Base-by-base conservation (phyloP, 805 yeast species). In the Brettanomyces nanus region DNA sequence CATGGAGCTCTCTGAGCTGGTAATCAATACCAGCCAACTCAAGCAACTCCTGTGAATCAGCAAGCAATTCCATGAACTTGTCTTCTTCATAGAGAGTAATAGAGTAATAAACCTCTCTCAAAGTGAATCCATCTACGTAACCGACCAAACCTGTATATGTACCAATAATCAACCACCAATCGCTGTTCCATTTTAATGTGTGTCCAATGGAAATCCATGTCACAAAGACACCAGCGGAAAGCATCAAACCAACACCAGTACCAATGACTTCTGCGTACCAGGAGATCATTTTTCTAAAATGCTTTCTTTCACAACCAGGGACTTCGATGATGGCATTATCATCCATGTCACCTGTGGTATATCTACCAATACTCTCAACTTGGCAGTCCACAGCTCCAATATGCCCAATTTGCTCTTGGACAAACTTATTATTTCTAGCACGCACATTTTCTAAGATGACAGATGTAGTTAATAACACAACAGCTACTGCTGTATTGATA, bases 151-250 rank as follows among this genome's bases (percentile, higher is more conserved):
- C 72, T 0, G 71, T 63, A 42, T 67, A 66, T 2, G 72, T 65
- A 33, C 72, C 72, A 43, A 65, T 66, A 29, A 67, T 63, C 30
- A 66, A 48, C 70, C 70, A 66, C 72, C 71, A 66, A 39, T 63
- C 53, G 33, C 54, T 58, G 45, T 45, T 45, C 61, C 62, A 67
- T 23, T 47, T 20, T 63, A 66, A 53, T n/a, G 51, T 38, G 28
- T 46, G 35, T 30, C 72, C 72, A 25, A 64, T 49, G 18, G 50
- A 49, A 14, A 64, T 14, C 72, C 72, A 66, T 17, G 46, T 58
- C 11, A 45, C 48, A 37, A 66, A 56, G 9, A 58, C 70, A 19
- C 42, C 44, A 14, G 50, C 27, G 13, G 65, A 56, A 30, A 66
- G 49, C 4, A 54, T 28, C 2, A 64, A 50, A 28, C 72, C 72